Evolutionary conservation across 2,329 filamentous ascomycete species (phyloP).

Genomic region (Botrytis squamosa): DNA sequence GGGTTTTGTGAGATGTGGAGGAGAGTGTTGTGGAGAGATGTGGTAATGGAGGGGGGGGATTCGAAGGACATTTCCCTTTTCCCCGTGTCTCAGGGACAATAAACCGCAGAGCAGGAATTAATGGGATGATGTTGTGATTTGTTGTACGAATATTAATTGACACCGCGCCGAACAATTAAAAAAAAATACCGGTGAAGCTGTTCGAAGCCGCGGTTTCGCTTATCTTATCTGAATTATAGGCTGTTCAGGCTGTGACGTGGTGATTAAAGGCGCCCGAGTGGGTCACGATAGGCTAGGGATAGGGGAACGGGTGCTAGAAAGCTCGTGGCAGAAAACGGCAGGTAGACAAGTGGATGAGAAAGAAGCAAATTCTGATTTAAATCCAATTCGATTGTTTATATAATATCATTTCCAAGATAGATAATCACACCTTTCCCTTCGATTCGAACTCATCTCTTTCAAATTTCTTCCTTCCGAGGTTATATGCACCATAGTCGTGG

Average conservation of each 20-base stretch:
- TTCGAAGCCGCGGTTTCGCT: constrained; percentile 17
- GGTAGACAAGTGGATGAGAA: not conserved
- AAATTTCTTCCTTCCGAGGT: not conserved
- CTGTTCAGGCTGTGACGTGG: constrained; percentile 12
- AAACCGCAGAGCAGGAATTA: not conserved
- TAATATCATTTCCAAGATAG: not conserved
- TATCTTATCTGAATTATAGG: constrained; percentile 19
- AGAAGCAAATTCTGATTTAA: not conserved
- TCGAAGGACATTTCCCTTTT: constrained; percentile 21
- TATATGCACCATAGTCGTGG: constrained; percentile 21
- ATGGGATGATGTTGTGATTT: not conserved
- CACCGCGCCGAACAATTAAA: not conserved
- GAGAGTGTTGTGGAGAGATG: constrained; percentile 32
- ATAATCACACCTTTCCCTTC: not conserved
- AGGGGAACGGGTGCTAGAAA: constrained; percentile 7
- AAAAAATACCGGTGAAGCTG: not conserved
- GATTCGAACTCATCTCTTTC: not conserved
- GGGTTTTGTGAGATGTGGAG: constrained; percentile 44
- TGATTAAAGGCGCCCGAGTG: not conserved
- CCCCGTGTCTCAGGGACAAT: not conserved
- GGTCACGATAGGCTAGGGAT: not conserved
- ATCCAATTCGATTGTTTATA: not conserved
- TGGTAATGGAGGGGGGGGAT: constrained; percentile 24
- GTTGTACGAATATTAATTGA: not conserved
- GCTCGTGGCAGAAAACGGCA: constrained; percentile 6